Conservation (phyloP, 306 rosid genomes). For the Trifolium pratense region DNA sequence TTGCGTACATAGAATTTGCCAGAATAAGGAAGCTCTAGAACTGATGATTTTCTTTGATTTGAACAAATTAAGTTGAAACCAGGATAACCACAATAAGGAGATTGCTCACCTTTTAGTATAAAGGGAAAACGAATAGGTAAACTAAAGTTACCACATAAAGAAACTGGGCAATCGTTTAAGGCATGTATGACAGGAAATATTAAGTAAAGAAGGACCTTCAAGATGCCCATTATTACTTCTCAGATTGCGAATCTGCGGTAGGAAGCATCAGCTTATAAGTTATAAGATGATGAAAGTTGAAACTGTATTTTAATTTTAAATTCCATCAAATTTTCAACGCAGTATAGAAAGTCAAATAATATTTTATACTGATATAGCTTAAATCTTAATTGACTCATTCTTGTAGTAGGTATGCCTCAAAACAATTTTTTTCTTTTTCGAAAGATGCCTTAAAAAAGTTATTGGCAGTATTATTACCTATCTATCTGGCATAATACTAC, state of each 20-base stretch:
- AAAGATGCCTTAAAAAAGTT: not conserved
- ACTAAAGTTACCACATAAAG: constrained; percentile 45
- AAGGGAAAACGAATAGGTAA: constrained; percentile 73
- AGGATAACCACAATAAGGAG: constrained; percentile 64
- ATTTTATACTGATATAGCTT: constrained; percentile 22
- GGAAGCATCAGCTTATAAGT: constrained; percentile 27
- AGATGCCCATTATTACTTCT: constrained; percentile 54
- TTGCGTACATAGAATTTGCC: constrained; percentile 58
- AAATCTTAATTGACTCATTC: constrained; percentile 33
- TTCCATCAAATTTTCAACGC: constrained; percentile 24
- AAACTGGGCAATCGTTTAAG: constrained; percentile 47
- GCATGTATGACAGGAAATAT: constrained; percentile 47
- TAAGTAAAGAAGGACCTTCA: constrained; percentile 50
- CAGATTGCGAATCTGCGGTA: constrained; percentile 27
- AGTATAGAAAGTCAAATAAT: constrained; percentile 48
- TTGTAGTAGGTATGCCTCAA: not conserved
- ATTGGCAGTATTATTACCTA: constrained; percentile 7
- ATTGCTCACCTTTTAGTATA: constrained; percentile 41
- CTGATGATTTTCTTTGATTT: constrained; percentile 42
- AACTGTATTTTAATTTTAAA: constrained; percentile 30
- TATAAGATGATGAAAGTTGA: constrained; percentile 35
- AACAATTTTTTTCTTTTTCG: not conserved
- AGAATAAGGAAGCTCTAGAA: constrained; percentile 59
- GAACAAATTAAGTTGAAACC: constrained; percentile 69
- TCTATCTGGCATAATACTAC: constrained; percentile 20